Evolutionary conservation across 768 basidiomycete species (phyloP), one percentile per base, ranked within the genome.

Genomic region (Lentinus tigrinus): DNA sequence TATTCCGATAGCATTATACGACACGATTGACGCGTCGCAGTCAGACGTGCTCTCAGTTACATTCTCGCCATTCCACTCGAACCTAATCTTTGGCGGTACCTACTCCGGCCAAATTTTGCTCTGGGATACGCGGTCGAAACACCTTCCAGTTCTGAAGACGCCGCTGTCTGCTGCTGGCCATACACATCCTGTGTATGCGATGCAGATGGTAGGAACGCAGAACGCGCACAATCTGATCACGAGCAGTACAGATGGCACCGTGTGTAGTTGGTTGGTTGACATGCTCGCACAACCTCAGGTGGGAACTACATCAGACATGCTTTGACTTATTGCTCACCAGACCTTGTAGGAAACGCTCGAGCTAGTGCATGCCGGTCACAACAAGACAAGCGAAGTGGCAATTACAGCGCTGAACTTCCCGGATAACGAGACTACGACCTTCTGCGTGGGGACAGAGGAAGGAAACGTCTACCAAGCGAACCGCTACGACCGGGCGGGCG

Each of bases 261-360:
- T 99, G 5, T 98, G 97, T 73, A 93, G 91, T 71, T 99, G 97
- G 97, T 77, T 96, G 10, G 92, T 97, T 8, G 97, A 99, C 74
- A 98, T 98, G 95, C 85, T 99, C 42, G 95, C 97, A 1, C 92
- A 96, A 69, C 97, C 97, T 10, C 95, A 98, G 82, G 95, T 94
- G 66, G 3, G 70, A 52, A 31, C 38, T 17, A 50, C 26, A 11
- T 23, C 8, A 46, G 13, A 24, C 7, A 3, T 23, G 21, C 1
- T 23, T 4, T 46, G 43, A 5, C 24, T 40, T 6, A 5, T 1
- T 16, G 44, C 42, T 46, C 21, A 24, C 19, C 34, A 21, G 42
- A 39, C 10, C 16, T 6, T 9, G 1, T 61, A 98, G 92, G 97
- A 99, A 88, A 93, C 93, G 3, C 83, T 98, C 16, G 91, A 95